Evolutionary conservation across 2,329 filamentous ascomycete genomes (phyloP).

Genomic region (Nemania diffusa): DNA sequence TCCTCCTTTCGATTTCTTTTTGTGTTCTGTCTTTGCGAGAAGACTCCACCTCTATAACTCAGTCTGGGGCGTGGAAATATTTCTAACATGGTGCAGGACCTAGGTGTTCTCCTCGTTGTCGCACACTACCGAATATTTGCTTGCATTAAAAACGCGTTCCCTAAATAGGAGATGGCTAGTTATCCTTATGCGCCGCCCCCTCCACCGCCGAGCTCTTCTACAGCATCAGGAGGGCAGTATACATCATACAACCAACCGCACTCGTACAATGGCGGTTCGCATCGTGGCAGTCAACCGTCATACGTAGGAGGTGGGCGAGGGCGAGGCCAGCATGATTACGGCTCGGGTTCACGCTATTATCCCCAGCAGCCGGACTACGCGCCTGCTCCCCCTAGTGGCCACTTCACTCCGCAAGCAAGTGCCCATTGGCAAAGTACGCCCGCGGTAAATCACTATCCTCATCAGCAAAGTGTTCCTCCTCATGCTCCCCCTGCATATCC

Average conservation of each 20-base stretch:
- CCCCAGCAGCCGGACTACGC: constrained; percentile 44
- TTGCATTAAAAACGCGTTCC: constrained; percentile 6
- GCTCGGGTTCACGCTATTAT: constrained; percentile 46
- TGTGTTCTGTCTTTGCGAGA: neutral
- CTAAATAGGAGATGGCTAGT: constrained; percentile 42
- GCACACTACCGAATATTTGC: constrained; percentile 9
- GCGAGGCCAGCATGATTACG: constrained; percentile 43
- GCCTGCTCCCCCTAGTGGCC: constrained; percentile 38
- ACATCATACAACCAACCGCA: constrained; percentile 52
- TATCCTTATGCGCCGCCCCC: constrained; percentile 49
- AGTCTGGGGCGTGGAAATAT: neutral
- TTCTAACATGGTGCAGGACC: constrained; percentile 12
- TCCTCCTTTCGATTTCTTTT: neutral
- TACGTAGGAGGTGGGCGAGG: constrained; percentile 40
- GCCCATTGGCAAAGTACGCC: constrained; percentile 50
- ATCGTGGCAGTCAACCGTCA: constrained; percentile 43
- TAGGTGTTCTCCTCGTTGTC: constrained; percentile 22
- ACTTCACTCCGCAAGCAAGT: constrained; percentile 46
- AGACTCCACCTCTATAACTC: neutral
- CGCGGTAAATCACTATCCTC: constrained; percentile 43
- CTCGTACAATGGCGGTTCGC: constrained; percentile 55
- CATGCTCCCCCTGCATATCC: constrained; percentile 58
- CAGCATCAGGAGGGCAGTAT: constrained; percentile 45
- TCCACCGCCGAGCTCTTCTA: constrained; percentile 46
- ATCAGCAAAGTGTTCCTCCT: constrained; percentile 48